Evolutionary conservation across 352 stramenopile species (phyloP).

Genomic region (Phytophthora meadii): DNA sequence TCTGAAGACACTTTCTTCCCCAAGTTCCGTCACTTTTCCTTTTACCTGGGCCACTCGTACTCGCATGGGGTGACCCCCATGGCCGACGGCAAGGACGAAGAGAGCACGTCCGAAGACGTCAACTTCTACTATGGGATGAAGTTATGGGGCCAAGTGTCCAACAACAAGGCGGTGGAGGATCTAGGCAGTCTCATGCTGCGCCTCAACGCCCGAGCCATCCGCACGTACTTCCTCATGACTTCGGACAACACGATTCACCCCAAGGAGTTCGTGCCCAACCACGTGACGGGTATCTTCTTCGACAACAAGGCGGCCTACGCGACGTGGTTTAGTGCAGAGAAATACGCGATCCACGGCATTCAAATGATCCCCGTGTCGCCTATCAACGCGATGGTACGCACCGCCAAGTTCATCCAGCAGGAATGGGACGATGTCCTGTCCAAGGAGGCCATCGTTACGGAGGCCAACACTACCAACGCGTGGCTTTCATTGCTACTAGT

Average conservation of each 20-base stretch:
- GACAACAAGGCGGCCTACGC: slow-evolving; percentile 79
- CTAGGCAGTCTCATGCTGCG: slow-evolving; percentile 75
- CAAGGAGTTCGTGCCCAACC: slow-evolving; percentile 62
- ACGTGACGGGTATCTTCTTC: slow-evolving; percentile 76
- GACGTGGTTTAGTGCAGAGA: slow-evolving; percentile 74
- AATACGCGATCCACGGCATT: slow-evolving; percentile 78
- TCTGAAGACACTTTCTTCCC: slow-evolving; percentile 58
- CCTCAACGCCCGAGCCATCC: slow-evolving; percentile 63
- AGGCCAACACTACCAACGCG: slow-evolving; percentile 51
- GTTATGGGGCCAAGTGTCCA: slow-evolving; percentile 65
- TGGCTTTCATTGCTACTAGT: slow-evolving; percentile 74
- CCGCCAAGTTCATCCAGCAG: slow-evolving; percentile 63
- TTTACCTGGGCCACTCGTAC: slow-evolving; percentile 74
- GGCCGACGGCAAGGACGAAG: slow-evolving; percentile 71
- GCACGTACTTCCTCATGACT: slow-evolving; percentile 81
- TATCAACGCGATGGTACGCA: slow-evolving; percentile 73
- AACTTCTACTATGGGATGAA: slow-evolving; percentile 86
- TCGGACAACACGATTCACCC: slow-evolving; percentile 69
- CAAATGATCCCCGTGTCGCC: slow-evolving; percentile 82
- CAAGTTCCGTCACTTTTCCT: slow-evolving; percentile 77
- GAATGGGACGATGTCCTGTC: slow-evolving; percentile 79
- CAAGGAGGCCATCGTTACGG: slow-evolving; percentile 62
- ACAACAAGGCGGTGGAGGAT: slow-evolving; percentile 60
- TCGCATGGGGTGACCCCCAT: slow-evolving; percentile 69
- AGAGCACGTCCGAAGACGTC: slow-evolving; percentile 76